phyloP scores from a whole-genome alignment of 768 basidiomycete species.

The Coprinopsis sp. region DNA sequence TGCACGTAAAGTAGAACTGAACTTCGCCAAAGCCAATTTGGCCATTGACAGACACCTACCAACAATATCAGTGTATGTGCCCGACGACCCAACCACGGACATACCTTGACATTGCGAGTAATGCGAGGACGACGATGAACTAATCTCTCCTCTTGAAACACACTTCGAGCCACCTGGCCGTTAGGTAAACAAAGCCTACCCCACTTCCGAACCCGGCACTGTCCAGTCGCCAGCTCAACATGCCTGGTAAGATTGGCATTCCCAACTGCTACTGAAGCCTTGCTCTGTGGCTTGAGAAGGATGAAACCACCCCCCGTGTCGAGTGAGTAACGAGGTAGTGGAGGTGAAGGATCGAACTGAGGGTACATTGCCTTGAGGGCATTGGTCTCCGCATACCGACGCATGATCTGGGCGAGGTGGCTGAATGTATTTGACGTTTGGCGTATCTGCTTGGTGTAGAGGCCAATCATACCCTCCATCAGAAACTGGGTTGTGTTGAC shows the following conservation, averaged over 20 bases:
- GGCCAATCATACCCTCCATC: slow-evolving; percentile 27
- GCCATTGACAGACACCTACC: neutral
- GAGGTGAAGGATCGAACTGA: neutral
- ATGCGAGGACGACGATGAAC: slow-evolving; percentile 10
- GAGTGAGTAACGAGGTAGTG: neutral
- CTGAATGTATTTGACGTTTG: slow-evolving; percentile 24
- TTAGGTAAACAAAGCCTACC: slow-evolving; percentile 27
- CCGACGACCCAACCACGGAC: neutral
- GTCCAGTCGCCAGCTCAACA: slow-evolving; percentile 17
- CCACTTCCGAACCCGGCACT: slow-evolving; percentile 16
- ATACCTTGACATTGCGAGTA: slow-evolving; percentile 4
- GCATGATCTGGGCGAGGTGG: slow-evolving; percentile 19
- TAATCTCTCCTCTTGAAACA: slow-evolving; percentile 24
- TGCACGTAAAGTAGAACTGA: slow-evolving; percentile 1
- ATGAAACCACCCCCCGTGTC: neutral
- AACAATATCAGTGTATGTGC: neutral
- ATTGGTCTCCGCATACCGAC: slow-evolving; percentile 17
- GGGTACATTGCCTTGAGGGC: slow-evolving; percentile 15
- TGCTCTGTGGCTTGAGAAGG: slow-evolving; percentile 10
- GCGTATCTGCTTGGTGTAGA: slow-evolving; percentile 23
- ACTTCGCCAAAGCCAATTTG: neutral
- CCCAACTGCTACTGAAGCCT: neutral
- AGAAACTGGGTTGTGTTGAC: slow-evolving; percentile 13
- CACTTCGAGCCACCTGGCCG: slow-evolving; percentile 21
- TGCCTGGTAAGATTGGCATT: neutral